Evolutionary conservation across 139 green algal species (phyloP).

Genomic region (Chlamydomonas schloesseri): DNA sequence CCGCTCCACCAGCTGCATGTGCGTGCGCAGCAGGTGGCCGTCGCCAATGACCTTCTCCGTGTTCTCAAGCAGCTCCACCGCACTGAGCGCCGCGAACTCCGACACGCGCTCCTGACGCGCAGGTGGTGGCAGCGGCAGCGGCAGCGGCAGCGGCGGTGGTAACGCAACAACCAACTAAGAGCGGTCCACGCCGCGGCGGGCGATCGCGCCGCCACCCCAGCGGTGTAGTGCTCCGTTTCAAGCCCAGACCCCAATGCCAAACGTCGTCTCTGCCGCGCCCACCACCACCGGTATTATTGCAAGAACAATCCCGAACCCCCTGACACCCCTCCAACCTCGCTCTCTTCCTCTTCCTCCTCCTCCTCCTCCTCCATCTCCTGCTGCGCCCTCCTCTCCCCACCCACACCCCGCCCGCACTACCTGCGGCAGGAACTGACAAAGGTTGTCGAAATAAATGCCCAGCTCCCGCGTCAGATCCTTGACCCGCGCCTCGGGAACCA

Average conservation of each 20-base stretch:
- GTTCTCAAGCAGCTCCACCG: constrained; percentile 82
- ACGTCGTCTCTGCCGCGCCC: too few relatives aligned
- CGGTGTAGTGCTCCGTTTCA: too few relatives aligned
- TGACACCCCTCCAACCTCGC: too few relatives aligned
- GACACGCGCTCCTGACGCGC: constrained; percentile 87
- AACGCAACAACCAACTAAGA: too few relatives aligned
- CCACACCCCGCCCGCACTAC: background rate
- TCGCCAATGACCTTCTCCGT: constrained; percentile 92
- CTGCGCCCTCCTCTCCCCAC: background rate
- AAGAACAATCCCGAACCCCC: too few relatives aligned
- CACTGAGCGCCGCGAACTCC: constrained; percentile 86
- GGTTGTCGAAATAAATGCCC: constrained; percentile 97
- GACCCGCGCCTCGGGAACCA: constrained; percentile 64
- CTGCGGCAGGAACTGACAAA: constrained; percentile 81
- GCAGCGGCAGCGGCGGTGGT: too few relatives aligned
- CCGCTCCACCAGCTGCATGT: constrained; percentile 82
- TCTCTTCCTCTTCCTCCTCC: too few relatives aligned
- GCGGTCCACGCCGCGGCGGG: too few relatives aligned
- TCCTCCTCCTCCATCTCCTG: too few relatives aligned
- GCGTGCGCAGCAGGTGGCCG: constrained; percentile 68
- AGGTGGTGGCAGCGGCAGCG: background rate
- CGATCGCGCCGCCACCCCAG: too few relatives aligned
- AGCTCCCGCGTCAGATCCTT: constrained; percentile 68
- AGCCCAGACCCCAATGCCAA: too few relatives aligned
- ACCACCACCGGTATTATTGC: too few relatives aligned